phyloP scores from a whole-genome alignment of 2,329 filamentous ascomycete genomes.

The Fusarium armeniacum region DNA sequence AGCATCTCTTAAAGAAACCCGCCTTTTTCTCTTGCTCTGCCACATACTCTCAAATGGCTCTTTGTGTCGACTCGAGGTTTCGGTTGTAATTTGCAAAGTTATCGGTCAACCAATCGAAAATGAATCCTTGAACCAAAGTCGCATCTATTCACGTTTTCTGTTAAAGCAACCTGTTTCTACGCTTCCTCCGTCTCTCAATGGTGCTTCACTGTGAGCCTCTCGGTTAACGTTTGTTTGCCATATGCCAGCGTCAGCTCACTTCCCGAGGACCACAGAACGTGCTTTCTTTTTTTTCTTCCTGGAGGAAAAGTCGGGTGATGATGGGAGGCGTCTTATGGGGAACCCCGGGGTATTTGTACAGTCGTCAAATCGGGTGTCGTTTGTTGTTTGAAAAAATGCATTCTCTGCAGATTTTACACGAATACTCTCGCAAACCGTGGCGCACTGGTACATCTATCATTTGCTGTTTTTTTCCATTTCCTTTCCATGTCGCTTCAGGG shows the following conservation, averaged over 20 bases:
- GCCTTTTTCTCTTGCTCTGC: slow-evolving; percentile 56
- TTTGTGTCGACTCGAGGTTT: slow-evolving; percentile 62
- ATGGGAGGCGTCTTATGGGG: slow-evolving; percentile 52
- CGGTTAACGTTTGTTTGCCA: slow-evolving; percentile 44
- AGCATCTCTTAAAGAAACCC: slow-evolving; percentile 52
- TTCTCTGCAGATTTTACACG: slow-evolving; percentile 44
- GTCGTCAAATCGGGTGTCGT: slow-evolving; percentile 48
- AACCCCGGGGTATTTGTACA: slow-evolving; percentile 51
- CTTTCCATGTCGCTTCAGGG: slow-evolving; percentile 24
- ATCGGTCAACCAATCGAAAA: slow-evolving; percentile 69
- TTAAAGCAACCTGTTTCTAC: slow-evolving; percentile 46
- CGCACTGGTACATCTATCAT: slow-evolving; percentile 42
- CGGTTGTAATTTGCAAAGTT: slow-evolving; percentile 71
- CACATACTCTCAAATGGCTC: slow-evolving; percentile 59
- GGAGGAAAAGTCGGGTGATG: slow-evolving; percentile 52
- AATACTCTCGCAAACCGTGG: slow-evolving; percentile 42
- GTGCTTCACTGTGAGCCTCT: slow-evolving; percentile 52
- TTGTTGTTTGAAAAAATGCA: slow-evolving; percentile 52
- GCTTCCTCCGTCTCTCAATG: slow-evolving; percentile 48
- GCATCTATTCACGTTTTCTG: slow-evolving; percentile 50
- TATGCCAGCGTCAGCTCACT: slow-evolving; percentile 42
- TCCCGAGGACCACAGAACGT: slow-evolving; percentile 47
- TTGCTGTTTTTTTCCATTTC: slow-evolving; percentile 29
- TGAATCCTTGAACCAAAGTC: slow-evolving; percentile 59
- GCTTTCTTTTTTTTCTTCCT: slow-evolving; percentile 49